Conservation (phyloP, 2,329 filamentous ascomycete species). For the Clonostachys chloroleuca region DNA sequence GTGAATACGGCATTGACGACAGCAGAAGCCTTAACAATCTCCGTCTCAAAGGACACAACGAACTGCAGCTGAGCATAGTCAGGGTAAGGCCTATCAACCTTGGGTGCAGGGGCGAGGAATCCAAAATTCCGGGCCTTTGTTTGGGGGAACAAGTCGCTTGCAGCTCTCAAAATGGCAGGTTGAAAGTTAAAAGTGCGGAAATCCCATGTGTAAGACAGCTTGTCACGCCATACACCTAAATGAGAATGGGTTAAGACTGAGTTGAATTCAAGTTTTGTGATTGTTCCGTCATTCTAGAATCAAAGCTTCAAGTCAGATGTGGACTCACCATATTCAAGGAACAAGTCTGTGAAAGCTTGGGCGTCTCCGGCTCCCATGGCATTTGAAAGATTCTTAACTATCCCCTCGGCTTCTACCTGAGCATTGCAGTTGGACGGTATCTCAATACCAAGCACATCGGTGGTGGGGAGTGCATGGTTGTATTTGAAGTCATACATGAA, state of each 20-base stretch:
- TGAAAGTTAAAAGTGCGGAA: no score
- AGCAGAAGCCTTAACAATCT: conserved; percentile 18
- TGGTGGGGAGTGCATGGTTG: conserved; percentile 23
- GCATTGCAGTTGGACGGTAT: conserved; percentile 13
- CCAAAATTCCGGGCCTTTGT: conserved; percentile 9
- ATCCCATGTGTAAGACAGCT: no score
- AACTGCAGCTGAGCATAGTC: conserved; percentile 7
- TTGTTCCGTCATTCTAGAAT: no score
- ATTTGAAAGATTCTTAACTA: no score
- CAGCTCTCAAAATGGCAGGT: conserved; percentile 8
- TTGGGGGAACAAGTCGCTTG: conserved; percentile 18
- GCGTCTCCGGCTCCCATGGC: no score
- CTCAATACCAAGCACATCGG: conserved; percentile 17
- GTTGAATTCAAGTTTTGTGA: no score
- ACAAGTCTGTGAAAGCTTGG: conserved; percentile 5
- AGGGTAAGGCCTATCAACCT: no score
- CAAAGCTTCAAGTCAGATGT: no score
- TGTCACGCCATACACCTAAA: conserved; percentile 12
- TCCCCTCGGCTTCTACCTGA: conserved; percentile 2
- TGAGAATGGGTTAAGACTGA: no score
- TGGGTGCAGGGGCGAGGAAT: no score
- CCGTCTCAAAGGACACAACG: conserved; percentile 7
- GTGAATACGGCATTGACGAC: conserved; percentile 22
- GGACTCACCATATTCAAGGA: conserved; percentile 13
- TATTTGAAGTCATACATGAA: conserved; percentile 36